Conservation (phyloP, 345 rosid genomes). For the Syzygium jambos region DNA sequence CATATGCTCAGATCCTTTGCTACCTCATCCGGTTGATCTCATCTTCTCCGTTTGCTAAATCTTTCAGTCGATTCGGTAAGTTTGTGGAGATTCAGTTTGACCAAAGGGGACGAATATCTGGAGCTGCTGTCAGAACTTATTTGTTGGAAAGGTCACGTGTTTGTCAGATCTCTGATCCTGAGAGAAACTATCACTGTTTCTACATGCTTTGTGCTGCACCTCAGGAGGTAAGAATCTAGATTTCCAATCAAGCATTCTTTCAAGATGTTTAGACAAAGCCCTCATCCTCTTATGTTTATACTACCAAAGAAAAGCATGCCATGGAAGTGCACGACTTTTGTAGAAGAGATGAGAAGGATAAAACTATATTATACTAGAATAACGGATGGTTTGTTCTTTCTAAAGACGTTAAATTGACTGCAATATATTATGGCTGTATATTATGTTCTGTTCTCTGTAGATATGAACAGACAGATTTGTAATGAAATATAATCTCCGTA, state of each 20-base stretch:
- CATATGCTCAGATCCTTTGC: background rate
- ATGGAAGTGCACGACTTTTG: background rate
- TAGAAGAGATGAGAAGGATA: background rate
- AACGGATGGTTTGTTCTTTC: background rate
- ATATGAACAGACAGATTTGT: background rate
- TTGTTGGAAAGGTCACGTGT: slow-evolving; percentile 98
- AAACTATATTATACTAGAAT: background rate
- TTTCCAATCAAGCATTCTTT: background rate
- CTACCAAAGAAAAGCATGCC: background rate
- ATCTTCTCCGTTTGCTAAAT: slow-evolving; percentile 9
- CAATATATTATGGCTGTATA: background rate
- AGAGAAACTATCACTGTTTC: slow-evolving; percentile 99
- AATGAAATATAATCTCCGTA: background rate
- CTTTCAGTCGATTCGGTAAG: slow-evolving; percentile 93
- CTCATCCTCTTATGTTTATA: background rate
- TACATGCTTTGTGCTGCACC: slow-evolving; percentile 99
- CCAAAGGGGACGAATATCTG: slow-evolving; percentile 76
- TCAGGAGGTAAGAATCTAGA: slow-evolving; percentile 42
- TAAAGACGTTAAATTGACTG: background rate
- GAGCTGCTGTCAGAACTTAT: slow-evolving; percentile 98
- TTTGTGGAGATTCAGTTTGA: slow-evolving; percentile 99
- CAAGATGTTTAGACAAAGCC: background rate
- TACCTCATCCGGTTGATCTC: slow-evolving; percentile 6
- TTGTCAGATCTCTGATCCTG: slow-evolving; percentile 96
- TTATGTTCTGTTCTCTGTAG: background rate